A percentile compares a stretch with the other conserved stretches of the same genome.
phyloP scores from a whole-genome alignment of 805 yeast species.

The Dipodascus geniculatus region DNA sequence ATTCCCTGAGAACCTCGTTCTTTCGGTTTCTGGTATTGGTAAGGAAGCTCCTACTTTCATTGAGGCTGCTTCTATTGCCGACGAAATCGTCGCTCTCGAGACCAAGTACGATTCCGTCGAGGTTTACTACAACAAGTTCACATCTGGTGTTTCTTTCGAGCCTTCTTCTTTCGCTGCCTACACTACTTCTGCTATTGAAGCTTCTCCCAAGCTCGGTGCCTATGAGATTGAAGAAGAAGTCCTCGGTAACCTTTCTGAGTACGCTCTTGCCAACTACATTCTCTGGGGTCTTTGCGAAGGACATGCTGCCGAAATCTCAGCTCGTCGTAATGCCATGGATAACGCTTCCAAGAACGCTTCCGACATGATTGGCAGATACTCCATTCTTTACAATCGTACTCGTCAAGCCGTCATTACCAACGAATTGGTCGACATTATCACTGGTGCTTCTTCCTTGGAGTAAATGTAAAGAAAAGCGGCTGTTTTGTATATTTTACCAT shows the following conservation, averaged over 20 bases:
- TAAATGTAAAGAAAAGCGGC: slow-evolving; percentile 25
- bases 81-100: slow-evolving; percentile 56
- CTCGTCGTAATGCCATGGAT: slow-evolving; percentile 99
- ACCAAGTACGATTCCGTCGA: slow-evolving; percentile 59
- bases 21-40: slow-evolving; percentile 85
- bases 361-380: slow-evolving; percentile 93
- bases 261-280: slow-evolving; percentile 80
- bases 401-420: slow-evolving; percentile 99
- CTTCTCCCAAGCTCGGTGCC: slow-evolving; percentile 74
- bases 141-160: slow-evolving; percentile 80
- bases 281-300: slow-evolving; percentile 93
- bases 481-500: too few relatives aligned
- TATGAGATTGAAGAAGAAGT: slow-evolving; percentile 66
- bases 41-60: slow-evolving; percentile 90
- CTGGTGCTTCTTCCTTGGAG: slow-evolving; percentile 98
- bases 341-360: slow-evolving; percentile 99
- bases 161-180: slow-evolving; percentile 60
- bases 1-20: slow-evolving; percentile 50
- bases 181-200: slow-evolving; percentile 60
- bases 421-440: slow-evolving; percentile 98
- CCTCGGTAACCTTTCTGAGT: slow-evolving; percentile 50
- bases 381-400: slow-evolving; percentile 97
- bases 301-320: slow-evolving; percentile 94
- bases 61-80: slow-evolving; percentile 83
- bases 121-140: slow-evolving; percentile 77